A percentile compares a stretch with the other conserved stretches of the same genome.
Evolutionary conservation across 2,329 filamentous ascomycete species (phyloP).

Genomic region (Ascochyta clinopodiicola): DNA sequence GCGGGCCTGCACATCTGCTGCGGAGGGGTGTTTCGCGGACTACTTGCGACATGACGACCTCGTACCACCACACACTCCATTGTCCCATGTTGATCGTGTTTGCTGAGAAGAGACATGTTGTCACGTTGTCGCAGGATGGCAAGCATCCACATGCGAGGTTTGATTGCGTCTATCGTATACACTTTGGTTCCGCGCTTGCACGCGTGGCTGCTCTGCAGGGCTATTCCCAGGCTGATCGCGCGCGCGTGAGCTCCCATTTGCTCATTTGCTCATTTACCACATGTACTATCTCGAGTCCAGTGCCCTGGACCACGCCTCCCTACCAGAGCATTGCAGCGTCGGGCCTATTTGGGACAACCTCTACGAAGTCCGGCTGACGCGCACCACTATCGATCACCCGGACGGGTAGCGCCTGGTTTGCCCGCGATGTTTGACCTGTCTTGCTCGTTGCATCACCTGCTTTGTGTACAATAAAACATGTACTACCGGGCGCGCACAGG

Average conservation of each 20-base stretch:
- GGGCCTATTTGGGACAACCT: slow-evolving; percentile 27
- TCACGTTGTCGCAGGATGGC: slow-evolving; percentile 1
- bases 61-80: slow-evolving; percentile 14
- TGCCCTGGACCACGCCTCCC: slow-evolving; percentile 20
- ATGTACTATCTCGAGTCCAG: slow-evolving; percentile 35
- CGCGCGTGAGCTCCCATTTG: slow-evolving; percentile 41
- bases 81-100: neutral
- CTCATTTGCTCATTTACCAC: slow-evolving; percentile 36
- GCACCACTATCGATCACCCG: slow-evolving; percentile 23
- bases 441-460: slow-evolving; percentile 4
- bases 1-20: slow-evolving; percentile 12
- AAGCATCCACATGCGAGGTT: slow-evolving; percentile 5
- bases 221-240: slow-evolving; percentile 30
- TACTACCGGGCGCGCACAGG: neutral
- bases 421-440: slow-evolving; percentile 15
- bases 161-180: slow-evolving; percentile 15
- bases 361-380: slow-evolving; percentile 38
- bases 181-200: slow-evolving; percentile 25
- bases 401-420: slow-evolving; percentile 16
- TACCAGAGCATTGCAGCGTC: slow-evolving; percentile 19
- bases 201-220: slow-evolving; percentile 28
- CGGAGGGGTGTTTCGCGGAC: slow-evolving; percentile 7
- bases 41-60: slow-evolving; percentile 4
- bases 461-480: slow-evolving; percentile 7
- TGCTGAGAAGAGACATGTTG: neutral